phyloP scores from a whole-genome alignment of 1,139 yeast species.

The Geotrichum europaeum region DNA sequence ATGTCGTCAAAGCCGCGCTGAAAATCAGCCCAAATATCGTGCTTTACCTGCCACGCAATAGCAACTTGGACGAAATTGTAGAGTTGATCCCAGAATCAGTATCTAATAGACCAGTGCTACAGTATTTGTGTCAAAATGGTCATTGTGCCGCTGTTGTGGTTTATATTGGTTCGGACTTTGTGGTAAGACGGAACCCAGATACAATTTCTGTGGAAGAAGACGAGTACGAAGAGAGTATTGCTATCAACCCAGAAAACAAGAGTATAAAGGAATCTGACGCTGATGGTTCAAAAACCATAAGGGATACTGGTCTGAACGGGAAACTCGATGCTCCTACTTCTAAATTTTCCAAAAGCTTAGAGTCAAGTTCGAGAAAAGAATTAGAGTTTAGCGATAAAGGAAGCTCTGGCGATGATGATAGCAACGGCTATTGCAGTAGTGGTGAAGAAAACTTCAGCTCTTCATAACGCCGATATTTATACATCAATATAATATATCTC shows the following conservation, averaged over 20 bases:
- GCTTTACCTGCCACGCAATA: constrained; percentile 70
- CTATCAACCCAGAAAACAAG: background rate
- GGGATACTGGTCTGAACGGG: no score
- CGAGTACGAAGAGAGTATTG: background rate
- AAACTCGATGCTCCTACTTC: no score
- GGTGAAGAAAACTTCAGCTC: background rate
- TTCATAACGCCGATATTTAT: background rate
- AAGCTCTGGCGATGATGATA: no score
- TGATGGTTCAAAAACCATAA: no score
- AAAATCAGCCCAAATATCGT: constrained; percentile 50
- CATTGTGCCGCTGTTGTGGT: background rate
- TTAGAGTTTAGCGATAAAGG: no score
- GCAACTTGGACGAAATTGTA: constrained; percentile 47
- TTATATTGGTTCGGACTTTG: constrained; percentile 5
- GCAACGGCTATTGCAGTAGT: no score
- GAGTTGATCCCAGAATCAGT: constrained; percentile 15
- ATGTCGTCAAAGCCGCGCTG: constrained; percentile 39
- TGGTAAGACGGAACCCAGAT: background rate
- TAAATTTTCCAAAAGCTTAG: no score
- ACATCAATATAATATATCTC: background rate
- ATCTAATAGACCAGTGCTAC: background rate
- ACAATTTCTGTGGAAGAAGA: background rate
- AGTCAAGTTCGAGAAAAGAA: no score
- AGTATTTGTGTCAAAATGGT: constrained; percentile 1
- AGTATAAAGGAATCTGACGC: background rate